Evolutionary conservation across 177 flowering plant species (phyloP), one percentile per base, ranked within the genome.

Genomic region (Vitis hybrid): DNA sequence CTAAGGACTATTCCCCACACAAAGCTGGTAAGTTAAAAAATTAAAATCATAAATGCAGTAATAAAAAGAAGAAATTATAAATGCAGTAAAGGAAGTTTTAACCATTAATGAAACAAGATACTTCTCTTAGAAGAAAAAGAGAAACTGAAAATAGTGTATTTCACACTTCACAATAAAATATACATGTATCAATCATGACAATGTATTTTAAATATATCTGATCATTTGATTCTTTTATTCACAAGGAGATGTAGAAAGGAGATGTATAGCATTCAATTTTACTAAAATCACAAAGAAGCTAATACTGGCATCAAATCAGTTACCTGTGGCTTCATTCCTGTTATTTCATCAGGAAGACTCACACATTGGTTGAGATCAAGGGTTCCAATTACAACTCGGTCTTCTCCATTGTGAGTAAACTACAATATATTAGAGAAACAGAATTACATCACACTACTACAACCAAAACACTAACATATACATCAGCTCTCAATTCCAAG

Each of bases 251-350:
- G 26, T 22, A 22, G 26, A 22, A 18, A 14, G 11, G 60, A 14
- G 10, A 57, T 57, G 18, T 14, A 18, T 57, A 14, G 18, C 22
- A 57, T 57, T 10, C 18, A 57, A 16, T 57, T 10, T 19, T 22
- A 16, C 26, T 2, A 55, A 50, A 26, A 66, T 18, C 21, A 62
- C 60, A 2, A 60, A 10, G 9, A 33, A 51, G 14, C 13, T 10
- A 55, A n/a, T 16, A 1, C 29, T 56, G 31, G 62, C 22, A 49
- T 3, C 12, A 2, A 45, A 73, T 31, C 19, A 62, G 53, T 11
- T 85, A 91, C 97, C 97, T 88, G 78, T n/a, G 99, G 99, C 73
- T 77, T 90, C 84, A 60, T 81, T 74, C 99, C 99, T 12, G 82
- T 75, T 59, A 94, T 89, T 79, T 94, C 97, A 80, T 94, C 91